Conservation (phyloP, 2,329 filamentous ascomycete species). For the Penicillium sp. region DNA sequence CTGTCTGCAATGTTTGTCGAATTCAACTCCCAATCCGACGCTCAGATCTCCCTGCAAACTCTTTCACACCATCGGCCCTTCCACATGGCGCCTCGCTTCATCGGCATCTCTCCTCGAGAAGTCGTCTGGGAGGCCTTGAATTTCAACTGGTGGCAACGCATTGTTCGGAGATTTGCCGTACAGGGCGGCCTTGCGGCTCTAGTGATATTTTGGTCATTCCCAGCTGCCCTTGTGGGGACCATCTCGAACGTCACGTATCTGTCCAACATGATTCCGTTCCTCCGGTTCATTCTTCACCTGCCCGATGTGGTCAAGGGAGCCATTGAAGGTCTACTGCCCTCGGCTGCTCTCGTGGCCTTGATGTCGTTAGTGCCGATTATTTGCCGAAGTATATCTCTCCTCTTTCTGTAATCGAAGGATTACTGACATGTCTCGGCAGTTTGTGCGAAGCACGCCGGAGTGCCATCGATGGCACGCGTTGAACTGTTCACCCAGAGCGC, state of each 20-base stretch:
- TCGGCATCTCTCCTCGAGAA: conserved; percentile 75
- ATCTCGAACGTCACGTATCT: conserved; percentile 80
- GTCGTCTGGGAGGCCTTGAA: conserved; percentile 83
- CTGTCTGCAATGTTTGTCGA: conserved; percentile 82
- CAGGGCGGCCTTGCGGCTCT: conserved; percentile 66
- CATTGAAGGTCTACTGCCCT: conserved; percentile 76
- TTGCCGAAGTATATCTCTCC: conserved; percentile 56
- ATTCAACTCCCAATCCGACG: conserved; percentile 73
- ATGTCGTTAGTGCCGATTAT: conserved; percentile 83
- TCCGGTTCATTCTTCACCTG: conserved; percentile 69
- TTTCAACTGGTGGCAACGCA: conserved; percentile 76
- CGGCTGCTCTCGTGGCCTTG: conserved; percentile 70
- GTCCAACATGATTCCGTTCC: conserved; percentile 48
- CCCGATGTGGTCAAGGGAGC: conserved; percentile 68
- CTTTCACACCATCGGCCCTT: conserved; percentile 79
- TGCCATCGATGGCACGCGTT: conserved; percentile 70
- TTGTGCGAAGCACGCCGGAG: conserved; percentile 71
- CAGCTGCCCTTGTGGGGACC: conserved; percentile 72
- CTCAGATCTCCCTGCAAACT: conserved; percentile 79
- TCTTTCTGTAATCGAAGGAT: not conserved
- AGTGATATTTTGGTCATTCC: conserved; percentile 80
- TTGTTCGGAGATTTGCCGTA: conserved; percentile 65
- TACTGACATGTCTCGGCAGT: conserved; percentile 41
- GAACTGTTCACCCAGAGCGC: conserved; percentile 87
- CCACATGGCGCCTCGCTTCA: conserved; percentile 80